A percentile compares a stretch with the other conserved stretches of the same genome.
phyloP scores from a whole-genome alignment of 257 asterid genomes.

The Catharanthus roseus region DNA sequence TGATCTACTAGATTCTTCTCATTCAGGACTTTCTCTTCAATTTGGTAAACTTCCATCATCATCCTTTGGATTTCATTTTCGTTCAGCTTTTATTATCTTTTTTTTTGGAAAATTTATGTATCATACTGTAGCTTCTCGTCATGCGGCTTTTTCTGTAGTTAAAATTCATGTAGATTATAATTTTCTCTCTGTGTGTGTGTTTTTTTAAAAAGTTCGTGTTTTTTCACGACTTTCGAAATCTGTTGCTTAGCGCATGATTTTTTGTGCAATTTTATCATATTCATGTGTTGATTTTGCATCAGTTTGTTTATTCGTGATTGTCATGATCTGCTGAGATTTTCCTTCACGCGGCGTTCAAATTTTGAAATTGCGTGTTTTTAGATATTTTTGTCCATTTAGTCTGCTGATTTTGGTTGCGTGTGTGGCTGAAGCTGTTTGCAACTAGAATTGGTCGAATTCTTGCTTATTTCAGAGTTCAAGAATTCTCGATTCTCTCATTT shows the following conservation, averaged over 20 bases:
- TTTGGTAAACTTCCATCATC: not conserved
- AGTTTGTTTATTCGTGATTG: not conserved
- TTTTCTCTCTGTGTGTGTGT: not conserved
- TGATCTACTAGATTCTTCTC: constrained; percentile 11
- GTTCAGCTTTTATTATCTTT: not conserved
- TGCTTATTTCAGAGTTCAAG: not conserved
- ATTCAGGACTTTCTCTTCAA: not conserved
- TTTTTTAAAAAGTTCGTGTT: constrained; percentile 7
- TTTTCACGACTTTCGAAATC: not conserved
- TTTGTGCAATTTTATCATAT: not conserved
- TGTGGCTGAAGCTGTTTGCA: not conserved
- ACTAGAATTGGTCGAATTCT: too few relatives aligned
- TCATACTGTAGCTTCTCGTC: not conserved
- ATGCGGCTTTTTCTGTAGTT: too few relatives aligned
- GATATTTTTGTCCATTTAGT: too few relatives aligned
- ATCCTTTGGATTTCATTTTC: not conserved
- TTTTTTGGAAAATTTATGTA: not conserved
- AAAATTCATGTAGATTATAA: too few relatives aligned
- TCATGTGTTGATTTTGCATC: not conserved
- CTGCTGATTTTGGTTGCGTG: too few relatives aligned
- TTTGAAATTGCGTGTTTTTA: not conserved
- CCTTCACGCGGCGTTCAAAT: not conserved
- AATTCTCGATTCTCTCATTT: too few relatives aligned
- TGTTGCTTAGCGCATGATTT: not conserved
- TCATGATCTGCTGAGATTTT: not conserved